Evolutionary conservation across 352 stramenopile species (phyloP), one percentile per base, ranked within the genome.

Genomic region (Phytophthora pistaciae): DNA sequence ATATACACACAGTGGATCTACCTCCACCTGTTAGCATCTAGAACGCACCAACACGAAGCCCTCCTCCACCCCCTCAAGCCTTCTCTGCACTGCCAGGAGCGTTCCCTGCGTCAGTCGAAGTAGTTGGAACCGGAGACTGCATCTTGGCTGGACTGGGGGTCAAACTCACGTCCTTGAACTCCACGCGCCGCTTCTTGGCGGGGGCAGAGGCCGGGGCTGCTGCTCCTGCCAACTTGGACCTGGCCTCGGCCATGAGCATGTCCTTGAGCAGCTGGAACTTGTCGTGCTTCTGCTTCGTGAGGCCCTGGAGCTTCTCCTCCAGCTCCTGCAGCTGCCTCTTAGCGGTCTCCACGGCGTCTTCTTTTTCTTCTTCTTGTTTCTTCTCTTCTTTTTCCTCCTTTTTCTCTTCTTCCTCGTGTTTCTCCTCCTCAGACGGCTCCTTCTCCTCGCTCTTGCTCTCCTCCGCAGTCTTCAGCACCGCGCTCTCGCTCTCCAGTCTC

Each of bases 241-340:
- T 74, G 21, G 87, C 83, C 69, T 94, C 87, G 29, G 85, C 71
- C 38, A 92, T 79, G 56, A 94, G 72, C 50, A 94, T 85, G 33
- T 88, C 82, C 58, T 94, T 94, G 0, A 94, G 77, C 60, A 90
- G 72, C 50, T 89, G 74, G 49, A 94, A 94, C 62, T 91, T 91
- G 33, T 60, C 75, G 71, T 92, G 84, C 50, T 94, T 94, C 52
- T 91, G 73, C n/a, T 89, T 76, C 36, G 83, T 88, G 8, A 94
- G 70, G 14, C 52, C 60, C 52, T 79, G 44, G n/a, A 93, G 60
- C 60, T 80, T 80, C 23, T 66, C 44, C 66, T 92, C 72, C 20
- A 93, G 74, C 33, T 83, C 65, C 76, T 91, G 27, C 23, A 87
- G 50, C 42, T 86, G 62, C 56, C 66, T 74, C 68, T 74, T 83